Evolutionary conservation across 768 basidiomycete species (phyloP).

Genomic region (Mrakia frigida): DNA sequence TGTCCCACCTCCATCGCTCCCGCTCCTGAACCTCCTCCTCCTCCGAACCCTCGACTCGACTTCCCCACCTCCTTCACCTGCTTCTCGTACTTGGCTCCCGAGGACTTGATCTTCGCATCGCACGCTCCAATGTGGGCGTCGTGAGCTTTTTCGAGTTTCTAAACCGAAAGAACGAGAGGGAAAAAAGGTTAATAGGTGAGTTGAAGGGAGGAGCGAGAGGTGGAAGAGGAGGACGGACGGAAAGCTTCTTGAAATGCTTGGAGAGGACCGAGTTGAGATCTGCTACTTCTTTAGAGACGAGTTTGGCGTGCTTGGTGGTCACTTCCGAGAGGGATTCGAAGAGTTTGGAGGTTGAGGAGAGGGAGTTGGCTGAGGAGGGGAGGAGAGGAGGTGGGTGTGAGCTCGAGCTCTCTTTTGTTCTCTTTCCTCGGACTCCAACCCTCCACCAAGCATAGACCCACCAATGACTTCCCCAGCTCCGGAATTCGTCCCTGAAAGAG

Average conservation of each 20-base stretch:
- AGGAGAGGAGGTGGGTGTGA: not conserved
- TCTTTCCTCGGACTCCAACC: no score
- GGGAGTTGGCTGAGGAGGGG: constrained; percentile 3
- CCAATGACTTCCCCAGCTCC: constrained; percentile 11
- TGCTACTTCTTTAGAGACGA: constrained; percentile 6
- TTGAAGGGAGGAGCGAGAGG: not conserved
- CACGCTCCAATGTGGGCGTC: constrained; percentile 12
- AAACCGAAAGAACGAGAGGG: not conserved
- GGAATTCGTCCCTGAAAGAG: not conserved
- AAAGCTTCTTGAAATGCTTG: constrained; percentile 4
- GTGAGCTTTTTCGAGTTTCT: constrained; percentile 7
- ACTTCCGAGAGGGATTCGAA: not conserved
- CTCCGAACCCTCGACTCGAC: not conserved
- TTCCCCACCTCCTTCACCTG: constrained; percentile 2
- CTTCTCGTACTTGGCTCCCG: constrained; percentile 17
- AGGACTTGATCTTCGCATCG: constrained; percentile 11
- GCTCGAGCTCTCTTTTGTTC: not conserved
- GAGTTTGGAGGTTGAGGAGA: constrained; percentile 3
- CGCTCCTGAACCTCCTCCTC: not conserved
- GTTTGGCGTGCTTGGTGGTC: constrained; percentile 7
- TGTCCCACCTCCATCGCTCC: not conserved
- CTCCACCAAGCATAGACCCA: not conserved
- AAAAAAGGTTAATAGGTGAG: not conserved
- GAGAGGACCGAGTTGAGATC: not conserved
- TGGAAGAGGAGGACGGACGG: not conserved